Evolutionary conservation across 2,329 filamentous ascomycete genomes (phyloP), one percentile per base, ranked within the genome.

Genomic region (Fusarium poae): DNA sequence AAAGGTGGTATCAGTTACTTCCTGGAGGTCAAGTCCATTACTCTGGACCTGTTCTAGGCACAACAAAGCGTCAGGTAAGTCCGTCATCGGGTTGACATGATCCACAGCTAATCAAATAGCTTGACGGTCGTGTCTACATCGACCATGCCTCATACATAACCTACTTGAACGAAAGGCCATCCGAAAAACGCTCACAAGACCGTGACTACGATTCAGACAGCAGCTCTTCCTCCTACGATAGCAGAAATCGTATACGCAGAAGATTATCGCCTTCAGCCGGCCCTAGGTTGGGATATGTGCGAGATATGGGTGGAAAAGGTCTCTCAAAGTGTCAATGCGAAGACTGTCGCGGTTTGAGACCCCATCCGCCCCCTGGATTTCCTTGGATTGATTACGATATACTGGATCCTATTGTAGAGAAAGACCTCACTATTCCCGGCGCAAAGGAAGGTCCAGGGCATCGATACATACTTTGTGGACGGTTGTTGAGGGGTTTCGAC

Each of bases 21-120:
- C 25, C 43, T 5, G 43, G 43, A 21, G 43, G 43, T 0, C 43
- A 45, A 1, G 27, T 45, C 3, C 43, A 45, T 45, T 45, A 45
- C n/a, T 45, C 43, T 5, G 43, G 43, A 10, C 43, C 43, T 20
- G n/a, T 45, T 5, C 18, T 45, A 6, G 42, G 42, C 6, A n/a
- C 10, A 45, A 20, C 18, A 11, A 45, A 45, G 8, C 43, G 27
- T 15, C 43, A 45, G 8, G 43, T 30, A 20, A 15, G 27, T 20
- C 3, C n/a, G 3, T 13, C 8, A 3, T 13, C 8, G 7, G 4
- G 13, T 9, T 6, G 0, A 2, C 1, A 16, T 10, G 12, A 10
- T 16, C 5, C 10, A n/a, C 2, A 0, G 2, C 27, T 45, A 0
- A 45, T 10, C 0, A 2, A 4, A 30, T 16, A 45, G 43, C 43